Base-by-base conservation (phyloP, 805 yeast species). In the Teunomyces lycoperdinae region DNA sequence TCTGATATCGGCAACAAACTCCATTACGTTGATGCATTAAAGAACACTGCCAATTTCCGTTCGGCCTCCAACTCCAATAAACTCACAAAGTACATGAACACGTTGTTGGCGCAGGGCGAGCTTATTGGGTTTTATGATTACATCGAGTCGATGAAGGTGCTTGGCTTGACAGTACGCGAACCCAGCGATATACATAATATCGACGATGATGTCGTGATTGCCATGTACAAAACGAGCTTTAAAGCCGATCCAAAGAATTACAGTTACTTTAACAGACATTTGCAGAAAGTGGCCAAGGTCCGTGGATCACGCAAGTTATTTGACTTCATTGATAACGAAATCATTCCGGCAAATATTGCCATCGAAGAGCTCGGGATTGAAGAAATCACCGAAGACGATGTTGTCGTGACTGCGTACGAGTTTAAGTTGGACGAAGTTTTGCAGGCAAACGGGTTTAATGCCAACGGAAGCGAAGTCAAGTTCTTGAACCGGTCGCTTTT, bases 331-430 rank as follows among this genome's bases (percentile, higher is more conserved):
- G 54, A 52, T 1, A 49, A 49, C 5, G 77, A 72, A 46, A 38
- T 73, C 16, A 48, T 73, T 5, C 76, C 77, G 1, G 42, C 63
- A 9, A 38, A 49, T 20, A 54, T 70, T 16, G 73, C 77, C 1
- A 49, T 70, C 34, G 64, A 62, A 3, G 74, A 68, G 44, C 54
- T 73, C 42, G 61, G 67, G 8, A 65, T 73, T 24, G 77, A 72
- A 49, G 75, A 69, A 44, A 64, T 71, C 31, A 73, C 78, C 11
- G 78, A 73, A 48, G 78, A 73, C 58, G 94, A 87, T 52, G 81
- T 87, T 39, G 78, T 89, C 2, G 74, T 82, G 27, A 85, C 95
- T 0, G 91, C 95, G 0, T 87, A 80, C 58, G 83, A 85, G 48
- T 73, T 85, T 38, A 82, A 83, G 50, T 58, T 76, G 1, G 78